A percentile compares a stretch with the other conserved stretches of the same genome.
phyloP scores from a whole-genome alignment of 2,329 filamentous ascomycete species.

The Aspergillus luchuensis region DNA sequence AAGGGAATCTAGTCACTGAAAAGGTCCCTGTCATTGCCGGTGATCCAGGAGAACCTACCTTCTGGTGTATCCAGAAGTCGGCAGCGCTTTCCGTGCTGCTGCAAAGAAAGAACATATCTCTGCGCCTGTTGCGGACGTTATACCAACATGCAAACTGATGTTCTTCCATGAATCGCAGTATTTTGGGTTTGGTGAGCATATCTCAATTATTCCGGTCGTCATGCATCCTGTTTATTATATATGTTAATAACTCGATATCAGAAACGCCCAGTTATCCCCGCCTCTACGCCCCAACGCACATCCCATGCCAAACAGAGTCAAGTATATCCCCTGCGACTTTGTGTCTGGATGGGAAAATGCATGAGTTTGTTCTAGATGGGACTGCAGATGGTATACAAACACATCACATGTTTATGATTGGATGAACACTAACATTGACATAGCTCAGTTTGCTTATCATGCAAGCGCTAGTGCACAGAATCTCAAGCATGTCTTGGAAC shows the following conservation, averaged over 20 bases:
- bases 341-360: conserved; percentile 28
- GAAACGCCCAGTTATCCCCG: conserved; percentile 25
- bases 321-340: conserved; percentile 28
- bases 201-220: no score
- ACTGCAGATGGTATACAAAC: conserved; percentile 25
- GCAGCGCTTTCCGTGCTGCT: conserved; percentile 26
- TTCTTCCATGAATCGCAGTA: conserved; percentile 31
- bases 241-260: conserved; percentile 16
- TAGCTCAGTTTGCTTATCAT: conserved; percentile 28
- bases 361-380: conserved; percentile 29
- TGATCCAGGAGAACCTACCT: conserved; percentile 27
- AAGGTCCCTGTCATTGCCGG: conserved; percentile 27
- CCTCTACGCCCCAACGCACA: conserved; percentile 24
- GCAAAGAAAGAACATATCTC: conserved; percentile 13
- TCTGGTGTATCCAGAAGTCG: conserved; percentile 23
- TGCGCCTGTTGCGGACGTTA: conserved; percentile 14
- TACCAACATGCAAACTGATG: conserved; percentile 28
- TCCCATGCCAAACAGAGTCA: conserved; percentile 24
- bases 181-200: conserved; percentile 27
- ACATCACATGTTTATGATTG: no score
- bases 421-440: conserved; percentile 8
- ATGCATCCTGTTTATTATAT: conserved; percentile 9
- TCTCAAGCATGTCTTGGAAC: conserved; percentile 17
- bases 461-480: conserved; percentile 21
- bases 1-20: conserved; percentile 20